Percentiles rank a stretch among this genome's conserved stretches.
phyloP scores from a whole-genome alignment of 371 early-diverging fungal genomes.

The Mortierella sp. region DNA sequence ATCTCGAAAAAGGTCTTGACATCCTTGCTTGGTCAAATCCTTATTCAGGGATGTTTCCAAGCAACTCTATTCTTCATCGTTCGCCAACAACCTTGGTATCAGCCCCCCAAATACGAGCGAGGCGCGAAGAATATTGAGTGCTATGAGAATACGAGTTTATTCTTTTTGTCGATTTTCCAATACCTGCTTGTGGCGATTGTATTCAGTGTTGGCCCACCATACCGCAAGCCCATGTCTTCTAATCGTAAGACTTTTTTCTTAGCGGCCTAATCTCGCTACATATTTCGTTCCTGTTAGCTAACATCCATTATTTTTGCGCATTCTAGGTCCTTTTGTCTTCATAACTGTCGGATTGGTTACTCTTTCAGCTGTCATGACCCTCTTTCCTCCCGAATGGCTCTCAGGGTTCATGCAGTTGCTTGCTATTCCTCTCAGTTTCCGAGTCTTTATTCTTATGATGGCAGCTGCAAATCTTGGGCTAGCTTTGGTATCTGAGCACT shows the following conservation, averaged over 20 bases:
- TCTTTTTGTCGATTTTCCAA: slow-evolving; percentile 91
- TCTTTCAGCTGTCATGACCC: slow-evolving; percentile 31
- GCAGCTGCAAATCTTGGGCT: slow-evolving; percentile 21
- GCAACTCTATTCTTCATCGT: slow-evolving; percentile 76
- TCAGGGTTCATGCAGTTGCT: slow-evolving; percentile 36
- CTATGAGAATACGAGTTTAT: slow-evolving; percentile 92
- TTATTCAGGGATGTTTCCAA: slow-evolving; percentile 86
- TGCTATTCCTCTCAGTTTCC: slow-evolving; percentile 41
- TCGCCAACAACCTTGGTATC: slow-evolving; percentile 78
- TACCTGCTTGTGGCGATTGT: slow-evolving; percentile 92
- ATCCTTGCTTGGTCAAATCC: slow-evolving; percentile 90
- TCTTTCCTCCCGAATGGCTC: slow-evolving; percentile 36
- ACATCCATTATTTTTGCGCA: background rate
- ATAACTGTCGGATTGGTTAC: slow-evolving; percentile 26
- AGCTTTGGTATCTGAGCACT: slow-evolving; percentile 27
- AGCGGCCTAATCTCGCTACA: background rate
- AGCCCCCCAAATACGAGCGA: slow-evolving; percentile 71
- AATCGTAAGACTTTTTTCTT: slow-evolving; percentile 68
- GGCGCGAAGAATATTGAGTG: slow-evolving; percentile 79
- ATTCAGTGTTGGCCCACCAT: slow-evolving; percentile 96
- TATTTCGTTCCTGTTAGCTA: background rate
- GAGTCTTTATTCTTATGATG: slow-evolving; percentile 31
- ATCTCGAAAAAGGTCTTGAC: slow-evolving; percentile 91
- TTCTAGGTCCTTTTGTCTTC: slow-evolving; percentile 50
- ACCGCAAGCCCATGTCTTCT: slow-evolving; percentile 82